Conservation (phyloP, 805 yeast genomes). For the Scheffersomyces lignosus region DNA sequence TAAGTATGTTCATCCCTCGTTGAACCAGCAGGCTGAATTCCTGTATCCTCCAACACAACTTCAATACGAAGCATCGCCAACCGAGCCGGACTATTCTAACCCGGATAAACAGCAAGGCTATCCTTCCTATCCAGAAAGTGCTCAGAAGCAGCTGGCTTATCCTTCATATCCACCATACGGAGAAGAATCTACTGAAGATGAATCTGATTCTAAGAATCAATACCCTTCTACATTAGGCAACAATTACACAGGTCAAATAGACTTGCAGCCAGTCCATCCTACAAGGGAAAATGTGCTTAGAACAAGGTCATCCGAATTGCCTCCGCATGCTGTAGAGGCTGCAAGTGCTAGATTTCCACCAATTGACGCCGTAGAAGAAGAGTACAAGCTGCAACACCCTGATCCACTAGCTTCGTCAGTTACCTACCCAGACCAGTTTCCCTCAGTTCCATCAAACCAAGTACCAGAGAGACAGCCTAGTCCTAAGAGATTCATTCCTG, state of each 20-base stretch:
- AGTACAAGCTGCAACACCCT: conserved; percentile 2
- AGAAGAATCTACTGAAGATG: conserved; percentile 2
- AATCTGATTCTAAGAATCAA: conserved; percentile 1
- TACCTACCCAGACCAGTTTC: conserved; percentile 2
- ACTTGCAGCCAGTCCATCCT: background rate
- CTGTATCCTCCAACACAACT: conserved; percentile 4
- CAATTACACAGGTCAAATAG: background rate
- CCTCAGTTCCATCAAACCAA: background rate
- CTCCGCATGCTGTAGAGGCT: conserved; percentile 12
- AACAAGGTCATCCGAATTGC: conserved; percentile 10
- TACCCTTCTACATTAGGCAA: background rate
- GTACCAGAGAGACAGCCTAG: conserved; percentile 1
- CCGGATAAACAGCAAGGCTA: background rate
- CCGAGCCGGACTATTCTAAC: background rate
- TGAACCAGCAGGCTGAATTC: background rate
- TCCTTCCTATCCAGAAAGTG: conserved; percentile 1
- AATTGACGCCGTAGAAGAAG: conserved; percentile 13
- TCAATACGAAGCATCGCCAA: conserved; percentile 1
- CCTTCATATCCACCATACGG: conserved; percentile 1
- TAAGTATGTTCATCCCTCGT: background rate
- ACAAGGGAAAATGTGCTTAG: conserved; percentile 1
- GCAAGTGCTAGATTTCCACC: conserved; percentile 14
- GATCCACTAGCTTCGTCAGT: background rate
- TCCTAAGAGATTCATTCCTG: conserved; percentile 18
- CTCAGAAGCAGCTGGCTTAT: background rate